Conservation (phyloP, 1,139 yeast genomes). For the Yamadazyma jaroonii region DNA sequence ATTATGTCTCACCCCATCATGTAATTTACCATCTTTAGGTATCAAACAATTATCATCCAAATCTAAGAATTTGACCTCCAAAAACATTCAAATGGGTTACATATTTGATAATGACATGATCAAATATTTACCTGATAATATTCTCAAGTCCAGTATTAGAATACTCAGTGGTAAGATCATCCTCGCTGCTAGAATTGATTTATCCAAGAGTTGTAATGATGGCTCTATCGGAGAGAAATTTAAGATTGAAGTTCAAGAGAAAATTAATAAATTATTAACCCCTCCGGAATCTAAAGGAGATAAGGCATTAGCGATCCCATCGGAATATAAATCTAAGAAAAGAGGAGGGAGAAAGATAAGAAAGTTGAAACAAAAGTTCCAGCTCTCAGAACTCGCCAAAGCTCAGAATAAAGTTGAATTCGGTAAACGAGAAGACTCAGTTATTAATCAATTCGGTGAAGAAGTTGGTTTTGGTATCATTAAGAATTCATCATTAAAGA, state of each 20-base stretch:
- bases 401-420: conserved; percentile 85
- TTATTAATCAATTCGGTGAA: conserved; percentile 68
- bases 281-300: conserved; percentile 72
- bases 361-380: conserved; percentile 76
- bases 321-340: conserved; percentile 72
- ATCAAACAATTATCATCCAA: conserved; percentile 50
- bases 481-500: conserved; percentile 35
- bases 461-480: conserved; percentile 84
- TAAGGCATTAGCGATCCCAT: conserved; percentile 83
- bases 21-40: conserved; percentile 82
- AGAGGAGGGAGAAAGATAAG: conserved; percentile 84
- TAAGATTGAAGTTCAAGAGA: conserved; percentile 55
- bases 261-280: conserved; percentile 67
- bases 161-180: conserved; percentile 77
- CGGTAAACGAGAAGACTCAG: conserved; percentile 68
- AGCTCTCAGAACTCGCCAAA: conserved; percentile 75
- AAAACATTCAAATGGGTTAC: conserved; percentile 55
- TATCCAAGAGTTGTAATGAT: conserved; percentile 39
- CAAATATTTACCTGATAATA: conserved; percentile 53
- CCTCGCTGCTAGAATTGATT: conserved; percentile 82
- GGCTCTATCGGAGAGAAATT: conserved; percentile 60
- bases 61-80: conserved; percentile 27
- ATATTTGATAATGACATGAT: conserved; percentile 53
- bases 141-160: conserved; percentile 69
- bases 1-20: conserved; percentile 71